A percentile compares a stretch with the other conserved stretches of the same genome.
Evolutionary conservation across 2,329 filamentous ascomycete genomes (phyloP).

Genomic region (Rhynchosporium graminicola): DNA sequence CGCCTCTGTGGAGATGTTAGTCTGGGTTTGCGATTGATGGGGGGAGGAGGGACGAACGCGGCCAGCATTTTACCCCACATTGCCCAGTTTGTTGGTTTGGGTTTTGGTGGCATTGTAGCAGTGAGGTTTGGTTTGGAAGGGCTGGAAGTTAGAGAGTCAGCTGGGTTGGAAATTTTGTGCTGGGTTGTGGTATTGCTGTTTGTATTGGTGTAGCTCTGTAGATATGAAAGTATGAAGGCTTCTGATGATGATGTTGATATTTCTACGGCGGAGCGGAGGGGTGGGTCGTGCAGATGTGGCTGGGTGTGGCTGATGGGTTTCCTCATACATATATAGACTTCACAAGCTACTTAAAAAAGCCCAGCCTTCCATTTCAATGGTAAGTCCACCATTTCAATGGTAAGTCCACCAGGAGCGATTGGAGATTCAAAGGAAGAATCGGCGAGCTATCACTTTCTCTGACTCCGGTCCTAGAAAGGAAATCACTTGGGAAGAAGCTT

Average conservation of each 20-base stretch:
- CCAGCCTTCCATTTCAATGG: no score
- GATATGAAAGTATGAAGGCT: no score
- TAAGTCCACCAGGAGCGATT: no score
- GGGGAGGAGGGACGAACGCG: constrained; percentile 55
- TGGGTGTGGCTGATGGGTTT: constrained; percentile 10
- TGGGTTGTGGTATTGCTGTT: background rate
- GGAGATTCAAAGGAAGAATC: no score
- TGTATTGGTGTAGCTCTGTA: background rate
- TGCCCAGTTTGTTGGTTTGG: constrained; percentile 50
- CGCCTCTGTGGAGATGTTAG: constrained; percentile 57
- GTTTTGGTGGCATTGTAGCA: constrained; percentile 28
- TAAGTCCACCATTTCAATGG: no score
- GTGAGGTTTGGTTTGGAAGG: background rate
- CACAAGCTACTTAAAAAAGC: no score
- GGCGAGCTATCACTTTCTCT: no score
- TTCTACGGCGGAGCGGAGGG: constrained; percentile 5
- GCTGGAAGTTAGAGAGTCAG: background rate
- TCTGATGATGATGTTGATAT: constrained; percentile 20
- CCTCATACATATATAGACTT: no score
- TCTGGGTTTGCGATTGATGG: constrained; percentile 8
- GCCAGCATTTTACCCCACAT: constrained; percentile 69
- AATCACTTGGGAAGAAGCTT: no score
- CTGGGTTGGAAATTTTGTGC: constrained; percentile 14
- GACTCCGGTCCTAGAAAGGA: no score
- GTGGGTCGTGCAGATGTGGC: constrained; percentile 18